Evolutionary conservation across 129 eudicot genomes (phyloP), one percentile per base, ranked within the genome.

Genomic region (Saussurea involucrata): DNA sequence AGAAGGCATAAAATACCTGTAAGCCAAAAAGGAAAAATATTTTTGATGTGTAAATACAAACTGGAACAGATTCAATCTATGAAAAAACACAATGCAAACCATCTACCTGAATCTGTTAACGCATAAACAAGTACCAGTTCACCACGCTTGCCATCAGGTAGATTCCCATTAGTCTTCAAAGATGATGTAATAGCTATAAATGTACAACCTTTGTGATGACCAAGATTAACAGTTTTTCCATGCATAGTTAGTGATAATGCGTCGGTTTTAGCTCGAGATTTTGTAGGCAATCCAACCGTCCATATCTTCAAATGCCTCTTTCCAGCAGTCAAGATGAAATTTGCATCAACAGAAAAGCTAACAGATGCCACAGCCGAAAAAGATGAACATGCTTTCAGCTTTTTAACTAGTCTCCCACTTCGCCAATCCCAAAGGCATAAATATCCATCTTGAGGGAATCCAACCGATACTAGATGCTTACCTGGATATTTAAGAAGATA

Each of bases 371-470:
- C 87, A 80, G 88, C 82, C 77, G 84, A 83, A 77, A 78, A 83
- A 61, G 88, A 75, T 75, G 90, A 77, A 77, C 86, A 86, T 28
- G 90, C 84, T 86, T 88, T 90, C 77, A 86, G 69, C 83, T 86
- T 90, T 74, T 89, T 84, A 75, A 82, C 63, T 75, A 84, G 83
- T 34, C 37, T 80, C 78, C 87, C 86, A 60, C 66, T 86, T 73
- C 85, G 77, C 89, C 86, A 90, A 78, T 90, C 88, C 96, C 96
- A 90, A 65, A 90, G 83, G 76, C 90, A 88, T 58, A 88, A 84
- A 76, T 70, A 77, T 60, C 90, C 96, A 72, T 90, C 96, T 66
- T 79, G 83, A 75, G 88, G 87, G 73, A 46, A 79, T 84, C 96
- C 96, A 82, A 86, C 83, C 55, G 92, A 88, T 7, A 76, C 86